Evolutionary conservation across 164 flowering plant genomes (phyloP), one percentile per base, ranked within the genome.

Genomic region (Piper betle): DNA sequence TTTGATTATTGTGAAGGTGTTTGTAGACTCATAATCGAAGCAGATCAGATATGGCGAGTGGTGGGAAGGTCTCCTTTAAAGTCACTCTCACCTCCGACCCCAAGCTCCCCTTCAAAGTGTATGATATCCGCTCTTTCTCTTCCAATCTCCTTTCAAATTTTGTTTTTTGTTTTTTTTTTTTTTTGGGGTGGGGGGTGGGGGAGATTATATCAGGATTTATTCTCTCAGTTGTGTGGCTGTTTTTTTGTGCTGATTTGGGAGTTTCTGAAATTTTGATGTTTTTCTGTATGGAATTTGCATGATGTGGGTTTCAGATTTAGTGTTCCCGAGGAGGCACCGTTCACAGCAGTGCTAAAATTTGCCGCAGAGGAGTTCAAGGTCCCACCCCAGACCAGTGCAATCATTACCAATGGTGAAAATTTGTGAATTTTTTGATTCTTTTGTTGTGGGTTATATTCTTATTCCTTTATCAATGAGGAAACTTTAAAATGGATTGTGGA

Each of bases 301-400:
- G 50, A 33, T 16, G 19, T 38, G 11, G 33, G 2, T 59, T 57
- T 17, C 82, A 92, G 98, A 58, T 89, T 93, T 72, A 93, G 87
- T 72, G 94, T 93, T 16, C 97, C 97, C 6, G 98, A 93, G 69
- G 98, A 83, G 2, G 98, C 98, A 39, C 98, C 98, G 1, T 93
- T 93, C 73, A 93, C 97, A 3, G 97, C 94, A 0, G 97, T 93
- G 43, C 71, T 93, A 72, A 93, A 93, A 74, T 93, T 84, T 66
- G 97, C 97, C 0, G 96, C 98, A 10, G 97, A 93, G 74, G 97
- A 93, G 71, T 90, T 93, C 80, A 90, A 93, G 72, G 98, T 92
- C 10, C 98, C 98, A 73, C 96, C 96, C 9, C 98, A 92, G 59
- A 92, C 98, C 61, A 89, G 98, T 74, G 98, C 98, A n/a, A 92